These are phyloP conservation scores for Albugo laibachii DNA, from an alignment of 352 stramenopile genomes.

Conservation along the genomic window DNA sequence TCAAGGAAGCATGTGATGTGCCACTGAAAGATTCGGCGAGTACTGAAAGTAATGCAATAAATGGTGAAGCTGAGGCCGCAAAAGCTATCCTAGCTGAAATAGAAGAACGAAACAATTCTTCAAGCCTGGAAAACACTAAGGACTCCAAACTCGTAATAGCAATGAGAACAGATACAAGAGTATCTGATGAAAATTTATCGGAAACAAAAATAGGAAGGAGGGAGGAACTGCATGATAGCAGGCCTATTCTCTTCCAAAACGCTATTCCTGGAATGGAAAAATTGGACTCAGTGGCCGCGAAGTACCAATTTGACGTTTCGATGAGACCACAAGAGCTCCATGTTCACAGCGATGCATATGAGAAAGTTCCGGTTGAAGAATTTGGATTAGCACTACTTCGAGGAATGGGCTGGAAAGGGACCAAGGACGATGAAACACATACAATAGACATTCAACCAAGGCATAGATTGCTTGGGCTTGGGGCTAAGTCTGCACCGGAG, in stretches of 20 bases:
- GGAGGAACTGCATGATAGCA: constrained; percentile 7
- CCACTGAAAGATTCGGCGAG: background rate
- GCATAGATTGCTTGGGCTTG: constrained; percentile 84
- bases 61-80: background rate
- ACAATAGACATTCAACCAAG: constrained; percentile 38
- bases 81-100: constrained; percentile 2
- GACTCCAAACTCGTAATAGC: too few species aligned
- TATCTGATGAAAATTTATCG: background rate
- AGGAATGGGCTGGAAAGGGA: constrained; percentile 94
- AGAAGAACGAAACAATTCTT: too few species aligned
- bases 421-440: constrained; percentile 19
- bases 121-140: too few species aligned
- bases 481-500: constrained; percentile 60
- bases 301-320: constrained; percentile 70
- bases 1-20: background rate
- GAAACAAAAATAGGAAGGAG: constrained; percentile 7
- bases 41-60: too few species aligned
- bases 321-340: constrained; percentile 60
- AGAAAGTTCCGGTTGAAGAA: constrained; percentile 81
- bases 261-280: constrained; percentile 38
- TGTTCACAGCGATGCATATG: constrained; percentile 71
- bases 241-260: constrained; percentile 56
- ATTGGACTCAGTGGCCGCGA: constrained; percentile 51
- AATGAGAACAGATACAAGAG: too few species aligned
- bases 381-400: constrained; percentile 91